A percentile compares a stretch with the other conserved stretches of the same genome.
Evolutionary conservation across 768 basidiomycete species (phyloP).

Genomic region (Mycena sanguinolenta): DNA sequence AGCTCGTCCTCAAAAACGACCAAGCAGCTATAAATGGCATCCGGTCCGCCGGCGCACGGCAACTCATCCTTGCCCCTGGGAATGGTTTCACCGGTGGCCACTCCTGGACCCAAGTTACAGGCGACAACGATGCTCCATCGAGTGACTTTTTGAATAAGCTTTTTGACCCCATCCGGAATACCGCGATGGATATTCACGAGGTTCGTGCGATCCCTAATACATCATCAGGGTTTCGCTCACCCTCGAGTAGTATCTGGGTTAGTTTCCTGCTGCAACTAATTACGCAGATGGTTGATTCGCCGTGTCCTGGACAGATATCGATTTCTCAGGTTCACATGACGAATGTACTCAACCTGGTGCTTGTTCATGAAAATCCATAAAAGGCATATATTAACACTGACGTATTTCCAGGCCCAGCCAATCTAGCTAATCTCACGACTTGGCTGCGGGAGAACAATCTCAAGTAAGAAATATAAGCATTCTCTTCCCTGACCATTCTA

Average conservation of each 20-base stretch:
- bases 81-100: slow-evolving; percentile 63
- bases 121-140: slow-evolving; percentile 51
- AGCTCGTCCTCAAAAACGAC: slow-evolving; percentile 56
- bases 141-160: slow-evolving; percentile 58
- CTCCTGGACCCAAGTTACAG: slow-evolving; percentile 55
- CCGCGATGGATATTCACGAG: slow-evolving; percentile 63
- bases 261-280: neutral
- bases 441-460: slow-evolving; percentile 58
- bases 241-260: slow-evolving; percentile 32
- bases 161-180: slow-evolving; percentile 55
- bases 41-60: slow-evolving; percentile 52
- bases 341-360: slow-evolving; percentile 58
- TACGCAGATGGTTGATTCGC: neutral
- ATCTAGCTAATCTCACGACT: slow-evolving; percentile 56
- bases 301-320: slow-evolving; percentile 47
- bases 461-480: slow-evolving; percentile 46
- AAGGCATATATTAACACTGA: neutral
- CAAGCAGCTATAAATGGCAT: slow-evolving; percentile 62
- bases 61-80: slow-evolving; percentile 61
- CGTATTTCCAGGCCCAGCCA: slow-evolving; percentile 48
- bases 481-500: neutral
- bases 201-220: slow-evolving; percentile 34
- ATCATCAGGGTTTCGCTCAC: neutral
- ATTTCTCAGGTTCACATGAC: slow-evolving; percentile 59
- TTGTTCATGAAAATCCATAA: neutral